Conservation (phyloP, 495 filamentous ascomycete species). For the Penicillium arizonense region DNA sequence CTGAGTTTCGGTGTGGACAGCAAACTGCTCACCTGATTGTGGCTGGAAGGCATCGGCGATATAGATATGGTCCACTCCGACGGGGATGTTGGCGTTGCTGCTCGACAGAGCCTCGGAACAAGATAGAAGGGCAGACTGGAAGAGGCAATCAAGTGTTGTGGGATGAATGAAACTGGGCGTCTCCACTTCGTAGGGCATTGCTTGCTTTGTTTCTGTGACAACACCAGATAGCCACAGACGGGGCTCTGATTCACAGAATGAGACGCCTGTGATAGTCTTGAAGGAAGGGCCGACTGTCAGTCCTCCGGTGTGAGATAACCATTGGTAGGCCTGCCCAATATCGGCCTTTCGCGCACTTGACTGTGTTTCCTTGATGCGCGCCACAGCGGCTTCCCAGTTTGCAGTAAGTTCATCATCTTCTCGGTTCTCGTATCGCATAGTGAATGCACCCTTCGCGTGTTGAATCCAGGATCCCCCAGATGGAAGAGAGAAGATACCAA, state of each 20-base stretch:
- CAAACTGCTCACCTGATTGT: slow-evolving; percentile 15
- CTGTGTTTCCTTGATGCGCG: slow-evolving; percentile 17
- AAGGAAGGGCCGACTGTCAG: slow-evolving; percentile 27
- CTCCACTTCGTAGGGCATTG: slow-evolving; percentile 21
- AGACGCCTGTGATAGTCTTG: slow-evolving; percentile 11
- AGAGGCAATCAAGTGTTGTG: slow-evolving; percentile 31
- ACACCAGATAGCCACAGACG: slow-evolving; percentile 12
- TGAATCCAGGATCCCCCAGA: slow-evolving; percentile 21
- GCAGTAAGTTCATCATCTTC: slow-evolving; percentile 5
- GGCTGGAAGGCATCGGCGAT: slow-evolving; percentile 16
- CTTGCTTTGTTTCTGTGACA: slow-evolving; percentile 21
- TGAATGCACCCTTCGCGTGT: slow-evolving; percentile 22
- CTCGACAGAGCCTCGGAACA: slow-evolving; percentile 15
- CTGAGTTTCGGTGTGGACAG: slow-evolving; percentile 15
- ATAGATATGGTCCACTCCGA: slow-evolving; percentile 21
- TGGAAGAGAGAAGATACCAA: slow-evolving; percentile 24
- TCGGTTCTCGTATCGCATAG: slow-evolving; percentile 8
- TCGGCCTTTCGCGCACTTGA: slow-evolving; percentile 6
- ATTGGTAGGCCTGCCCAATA: slow-evolving; percentile 18
- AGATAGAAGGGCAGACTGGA: slow-evolving; percentile 27
- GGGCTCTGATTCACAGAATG: slow-evolving; percentile 22
- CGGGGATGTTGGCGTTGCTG: slow-evolving; percentile 20
- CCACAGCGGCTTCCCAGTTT: slow-evolving; percentile 16
- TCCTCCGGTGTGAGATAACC: slow-evolving; percentile 23
- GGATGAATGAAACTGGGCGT: slow-evolving; percentile 31